Percentiles rank a stretch among this genome's conserved stretches.
Conservation (phyloP, 176 grass and related monocot genomes). For the Microstegium vimineum region DNA sequence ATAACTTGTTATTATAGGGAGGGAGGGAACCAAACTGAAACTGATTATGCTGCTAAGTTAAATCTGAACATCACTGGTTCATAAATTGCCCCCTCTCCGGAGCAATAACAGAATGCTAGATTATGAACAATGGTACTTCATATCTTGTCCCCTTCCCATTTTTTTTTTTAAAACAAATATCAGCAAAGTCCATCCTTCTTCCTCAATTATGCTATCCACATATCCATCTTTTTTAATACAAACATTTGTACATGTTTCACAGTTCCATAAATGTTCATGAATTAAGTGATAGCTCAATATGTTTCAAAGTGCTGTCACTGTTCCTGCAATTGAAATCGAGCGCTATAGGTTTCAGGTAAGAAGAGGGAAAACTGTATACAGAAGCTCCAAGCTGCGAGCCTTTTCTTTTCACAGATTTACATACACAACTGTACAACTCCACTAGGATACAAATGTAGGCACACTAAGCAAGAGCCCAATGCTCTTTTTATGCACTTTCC, state of each 20-base stretch:
- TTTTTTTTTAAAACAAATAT: too few species aligned
- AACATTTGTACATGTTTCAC: neutral
- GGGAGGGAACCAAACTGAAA: too few species aligned
- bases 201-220: neutral
- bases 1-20: too few species aligned
- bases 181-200: too few species aligned
- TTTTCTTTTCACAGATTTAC: conserved; percentile 12
- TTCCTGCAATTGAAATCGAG: neutral
- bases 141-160: neutral
- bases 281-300: neutral
- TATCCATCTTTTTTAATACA: neutral
- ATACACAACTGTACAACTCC: neutral
- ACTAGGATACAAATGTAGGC: conserved; percentile 3
- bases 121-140: neutral
- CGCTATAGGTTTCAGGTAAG: neutral
- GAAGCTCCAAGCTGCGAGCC: neutral
- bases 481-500: neutral
- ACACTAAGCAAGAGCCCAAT: neutral
- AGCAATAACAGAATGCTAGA: neutral
- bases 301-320: neutral
- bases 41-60: neutral
- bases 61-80: neutral
- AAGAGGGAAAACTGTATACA: neutral
- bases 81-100: neutral
- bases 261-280: neutral